Base-by-base conservation (phyloP, 129 eudicot genomes). In the Helichrysum umbraculigerum region DNA sequence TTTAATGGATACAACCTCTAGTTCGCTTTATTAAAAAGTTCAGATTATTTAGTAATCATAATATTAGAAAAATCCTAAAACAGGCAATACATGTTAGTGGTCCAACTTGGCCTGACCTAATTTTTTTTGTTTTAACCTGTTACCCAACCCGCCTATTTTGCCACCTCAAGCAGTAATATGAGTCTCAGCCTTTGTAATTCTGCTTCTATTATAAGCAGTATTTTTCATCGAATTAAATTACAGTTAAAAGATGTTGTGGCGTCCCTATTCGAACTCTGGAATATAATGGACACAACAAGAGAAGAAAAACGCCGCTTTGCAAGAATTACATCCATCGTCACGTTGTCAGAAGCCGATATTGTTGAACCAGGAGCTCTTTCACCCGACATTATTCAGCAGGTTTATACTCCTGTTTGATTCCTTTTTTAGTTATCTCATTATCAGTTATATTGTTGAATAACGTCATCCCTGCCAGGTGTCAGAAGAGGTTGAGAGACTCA, bases 401-500 rank as follows among this genome's bases (percentile, higher is more conserved):
- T 91, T 41, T 35, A 64, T 19, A 57, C 77, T 60, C 64, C 51
- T 65, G 59, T 68, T 57, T 35, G 21, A 22, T 11, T 57, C 52
- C 34, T 15, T n/a, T 42, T 8, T 28, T 54, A 7, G 63, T 69
- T 50, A 3, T 70, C 14, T 61, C 39, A 19, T 22, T 72, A 67
- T 63, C 1, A 14, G 59, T 50, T 47, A 42, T 39, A 35, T 33
- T 59, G 44, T 50, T 66, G 41, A 72, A 72, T 37, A 25, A 32
- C 34, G 2, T 21, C 60, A 35, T 41, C 73, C 62, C 63, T 72
- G 70, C 70, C 82, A 91, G 97, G 88, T 75, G 28, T 81, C 94
- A 47, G 75, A 78, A 64, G 97, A 91, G 85, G 95, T 91, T 60
- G 94, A 91, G 82, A 88, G 95, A 83, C 88, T 91, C n/a, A 83